Percentiles rank a stretch among this genome's conserved stretches.
phyloP scores from a whole-genome alignment of 1,139 yeast species.

The Zygoascus meyerae region DNA sequence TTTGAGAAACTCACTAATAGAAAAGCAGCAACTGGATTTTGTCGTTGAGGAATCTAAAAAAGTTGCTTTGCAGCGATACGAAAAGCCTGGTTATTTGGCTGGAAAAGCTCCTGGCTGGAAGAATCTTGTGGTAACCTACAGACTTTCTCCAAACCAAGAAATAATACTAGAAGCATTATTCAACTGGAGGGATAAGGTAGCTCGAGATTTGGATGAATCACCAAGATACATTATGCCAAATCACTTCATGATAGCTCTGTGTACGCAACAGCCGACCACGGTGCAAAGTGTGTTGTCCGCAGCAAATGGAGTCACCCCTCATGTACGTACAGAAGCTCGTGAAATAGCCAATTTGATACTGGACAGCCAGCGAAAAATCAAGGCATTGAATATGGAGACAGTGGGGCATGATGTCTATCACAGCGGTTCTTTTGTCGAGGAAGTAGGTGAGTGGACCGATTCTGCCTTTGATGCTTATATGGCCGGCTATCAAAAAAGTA shows the following conservation, averaged over 20 bases:
- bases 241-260: conserved; percentile 62
- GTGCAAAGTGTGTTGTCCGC: conserved; percentile 51
- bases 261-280: conserved; percentile 52
- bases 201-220: conserved; percentile 78
- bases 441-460: no score
- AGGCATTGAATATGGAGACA: conserved; percentile 5
- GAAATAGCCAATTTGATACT: conserved; percentile 51
- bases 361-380: background rate
- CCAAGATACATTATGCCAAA: conserved; percentile 79
- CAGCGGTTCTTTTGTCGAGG: no score
- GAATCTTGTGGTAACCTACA: conserved; percentile 55
- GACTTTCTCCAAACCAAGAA: conserved; percentile 51
- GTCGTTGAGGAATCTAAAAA: conserved; percentile 73
- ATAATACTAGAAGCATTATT: conserved; percentile 57
- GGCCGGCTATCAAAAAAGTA: conserved; percentile 16
- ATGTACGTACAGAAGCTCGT: conserved; percentile 52
- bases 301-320: conserved; percentile 47
- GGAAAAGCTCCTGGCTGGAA: conserved; percentile 26
- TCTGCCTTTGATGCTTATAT: conserved; percentile 16
- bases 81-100: conserved; percentile 37
- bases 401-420: no score
- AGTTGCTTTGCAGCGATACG: conserved; percentile 79
- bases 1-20: conserved; percentile 58
- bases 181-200: conserved; percentile 77
- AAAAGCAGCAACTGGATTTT: conserved; percentile 45